phyloP scores from a whole-genome alignment of 78 protist genomes.

The Dictyostelium capitatum region DNA sequence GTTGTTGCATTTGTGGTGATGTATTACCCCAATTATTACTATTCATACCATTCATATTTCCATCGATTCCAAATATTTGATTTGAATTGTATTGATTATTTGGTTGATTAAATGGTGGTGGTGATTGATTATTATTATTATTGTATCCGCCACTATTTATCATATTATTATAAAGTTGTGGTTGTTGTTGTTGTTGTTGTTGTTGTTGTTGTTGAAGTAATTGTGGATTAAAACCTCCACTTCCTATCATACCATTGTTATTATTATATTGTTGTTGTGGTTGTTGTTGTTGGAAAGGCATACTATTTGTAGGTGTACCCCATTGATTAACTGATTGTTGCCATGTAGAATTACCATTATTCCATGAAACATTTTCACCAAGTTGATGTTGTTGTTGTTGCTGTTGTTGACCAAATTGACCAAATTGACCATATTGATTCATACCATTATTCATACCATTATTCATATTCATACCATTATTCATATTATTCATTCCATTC shows the following conservation, averaged over 20 bases:
- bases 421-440: background rate
- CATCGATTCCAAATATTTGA: conserved; percentile 1
- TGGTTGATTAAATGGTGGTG: conserved; percentile 27
- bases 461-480: background rate
- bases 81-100: background rate
- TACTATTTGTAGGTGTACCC: background rate
- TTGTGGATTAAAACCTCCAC: too few species aligned
- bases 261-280: background rate
- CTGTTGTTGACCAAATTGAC: background rate
- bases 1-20: conserved; percentile 10
- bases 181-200: conserved; percentile 6
- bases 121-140: background rate
- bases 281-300: background rate
- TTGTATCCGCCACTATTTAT: background rate
- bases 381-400: background rate
- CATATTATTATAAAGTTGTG: conserved; percentile 15
- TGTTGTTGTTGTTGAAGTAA: background rate
- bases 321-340: conserved; percentile 28
- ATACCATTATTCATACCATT: conserved; percentile 5
- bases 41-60: background rate
- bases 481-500: background rate
- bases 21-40: background rate
- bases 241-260: background rate
- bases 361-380: conserved; percentile 6
- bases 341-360: background rate